Conservation (phyloP, 176 grass and related monocot genomes). For the Phyllostachys edulis region DNA sequence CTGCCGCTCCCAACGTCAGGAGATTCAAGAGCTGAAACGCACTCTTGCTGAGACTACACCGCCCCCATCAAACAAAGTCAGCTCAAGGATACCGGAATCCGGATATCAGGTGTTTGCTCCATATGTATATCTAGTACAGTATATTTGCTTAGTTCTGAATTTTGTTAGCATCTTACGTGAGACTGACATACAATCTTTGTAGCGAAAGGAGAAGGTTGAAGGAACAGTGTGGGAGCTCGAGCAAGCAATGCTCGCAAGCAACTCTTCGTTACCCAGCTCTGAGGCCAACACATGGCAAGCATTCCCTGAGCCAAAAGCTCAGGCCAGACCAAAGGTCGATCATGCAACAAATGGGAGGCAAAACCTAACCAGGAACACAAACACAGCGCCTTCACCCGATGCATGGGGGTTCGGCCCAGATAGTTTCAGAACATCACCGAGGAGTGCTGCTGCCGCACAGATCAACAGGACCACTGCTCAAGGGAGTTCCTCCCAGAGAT, state of each 20-base stretch:
- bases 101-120: slow-evolving; percentile 37
- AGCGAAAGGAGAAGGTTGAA: slow-evolving; percentile 73
- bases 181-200: slow-evolving; percentile 33
- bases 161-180: slow-evolving; percentile 25
- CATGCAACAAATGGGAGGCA: slow-evolving; percentile 42
- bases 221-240: slow-evolving; percentile 72
- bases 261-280: slow-evolving; percentile 39
- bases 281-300: slow-evolving; percentile 54
- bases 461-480: slow-evolving; percentile 10
- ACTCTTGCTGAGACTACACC: slow-evolving; percentile 45
- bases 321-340: slow-evolving; percentile 42
- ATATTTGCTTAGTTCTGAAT: slow-evolving; percentile 21
- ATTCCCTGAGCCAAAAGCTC: slow-evolving; percentile 53
- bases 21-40: slow-evolving; percentile 80
- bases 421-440: slow-evolving; percentile 39
- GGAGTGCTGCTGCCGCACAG: slow-evolving; percentile 28
- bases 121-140: neutral
- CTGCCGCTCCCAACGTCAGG: slow-evolving; percentile 66
- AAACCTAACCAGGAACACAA: slow-evolving; percentile 29
- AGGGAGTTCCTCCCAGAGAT: slow-evolving; percentile 62
- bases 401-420: slow-evolving; percentile 50
- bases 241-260: slow-evolving; percentile 50
- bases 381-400: slow-evolving; percentile 13
- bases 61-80: slow-evolving; percentile 40
- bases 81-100: slow-evolving; percentile 40